Evolutionary conservation across 169 alveolate species (phyloP), one percentile per base, ranked within the genome.

Genomic region (Plasmodium malariae): DNA sequence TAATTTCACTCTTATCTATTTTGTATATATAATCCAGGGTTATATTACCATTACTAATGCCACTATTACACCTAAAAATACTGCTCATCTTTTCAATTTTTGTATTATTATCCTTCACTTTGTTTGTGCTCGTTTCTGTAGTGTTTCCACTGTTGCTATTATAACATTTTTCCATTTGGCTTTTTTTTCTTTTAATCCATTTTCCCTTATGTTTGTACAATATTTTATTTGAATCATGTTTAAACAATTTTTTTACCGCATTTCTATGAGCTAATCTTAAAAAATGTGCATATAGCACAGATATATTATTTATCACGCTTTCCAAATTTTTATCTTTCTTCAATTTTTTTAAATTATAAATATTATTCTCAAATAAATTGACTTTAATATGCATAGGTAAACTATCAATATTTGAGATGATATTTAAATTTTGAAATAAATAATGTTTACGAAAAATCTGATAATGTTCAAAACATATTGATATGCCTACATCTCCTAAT

Each of bases 381-480:
- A 69, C 48, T 14, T 72, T 67, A 34, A 83, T 68, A 69, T 83
- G 91, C 91, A 83, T 83, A 24, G 91, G 91, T 54, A 83, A 68
- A 24, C 43, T 83, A 12, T 83, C 91, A 37, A 83, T 68, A 48
- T 36, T 51, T 21, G 59, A 83, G 11, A 83, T 59, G 7, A 67
- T 69, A 60, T 83, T 34, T 12, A 83, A 68, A 83, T 83, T 83
- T 17, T 83, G 91, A 59, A 83, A 83, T 34, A 83, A 43, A 54
- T 51, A 68, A 83, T 68, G 67, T 68, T 83, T 83, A 7, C 91
- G 40, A 43, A 83, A 83, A 19, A 83, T 48, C 6, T 83, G 91
- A 43, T 83, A 83, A 59, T 83, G 91, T 34, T 83, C 91, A 19
- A 67, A 65, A 68, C 91, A 83, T n/a, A 83, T 68, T 43, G 91